Evolutionary conservation across 2,329 filamentous ascomycete genomes (phyloP).

Genomic region (Aspergillus ochraceus): DNA sequence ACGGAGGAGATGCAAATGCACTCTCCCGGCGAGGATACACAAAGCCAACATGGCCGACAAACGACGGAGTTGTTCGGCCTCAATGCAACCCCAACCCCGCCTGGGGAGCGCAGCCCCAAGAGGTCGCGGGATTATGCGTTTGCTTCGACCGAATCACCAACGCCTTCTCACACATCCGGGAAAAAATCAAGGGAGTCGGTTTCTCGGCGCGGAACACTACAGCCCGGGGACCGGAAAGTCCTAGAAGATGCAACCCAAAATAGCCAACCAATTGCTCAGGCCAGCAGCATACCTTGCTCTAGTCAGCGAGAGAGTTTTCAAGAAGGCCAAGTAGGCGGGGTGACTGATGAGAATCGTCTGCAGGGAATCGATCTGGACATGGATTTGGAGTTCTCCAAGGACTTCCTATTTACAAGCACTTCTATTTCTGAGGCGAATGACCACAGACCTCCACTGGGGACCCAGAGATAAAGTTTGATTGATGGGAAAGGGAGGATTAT

Average conservation of each 20-base stretch:
- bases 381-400: slow-evolving; percentile 37
- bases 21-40: slow-evolving; percentile 18
- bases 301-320: slow-evolving; percentile 10
- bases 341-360: slow-evolving; percentile 23
- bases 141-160: slow-evolving; percentile 14
- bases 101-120: slow-evolving; percentile 28
- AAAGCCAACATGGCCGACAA: slow-evolving; percentile 11
- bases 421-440: slow-evolving; percentile 26
- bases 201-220: slow-evolving; percentile 3
- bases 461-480: background rate
- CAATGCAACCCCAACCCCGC: slow-evolving; percentile 19
- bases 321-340: slow-evolving; percentile 8
- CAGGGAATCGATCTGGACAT: slow-evolving; percentile 33
- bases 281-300: slow-evolving; percentile 11
- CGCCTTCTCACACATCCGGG: slow-evolving; percentile 1
- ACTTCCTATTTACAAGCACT: slow-evolving; percentile 37
- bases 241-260: slow-evolving; percentile 29
- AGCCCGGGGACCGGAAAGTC: slow-evolving; percentile 20
- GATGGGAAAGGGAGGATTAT: background rate
- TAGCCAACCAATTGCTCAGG: slow-evolving; percentile 24
- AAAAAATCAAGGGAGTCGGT: slow-evolving; percentile 10
- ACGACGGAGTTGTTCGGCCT: slow-evolving; percentile 24
- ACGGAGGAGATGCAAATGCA: slow-evolving; percentile 16
- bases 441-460: slow-evolving; percentile 1
- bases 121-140: slow-evolving; percentile 25